Conservation (phyloP, 2,329 filamentous ascomycete species). For the Fusarium tupiense region DNA sequence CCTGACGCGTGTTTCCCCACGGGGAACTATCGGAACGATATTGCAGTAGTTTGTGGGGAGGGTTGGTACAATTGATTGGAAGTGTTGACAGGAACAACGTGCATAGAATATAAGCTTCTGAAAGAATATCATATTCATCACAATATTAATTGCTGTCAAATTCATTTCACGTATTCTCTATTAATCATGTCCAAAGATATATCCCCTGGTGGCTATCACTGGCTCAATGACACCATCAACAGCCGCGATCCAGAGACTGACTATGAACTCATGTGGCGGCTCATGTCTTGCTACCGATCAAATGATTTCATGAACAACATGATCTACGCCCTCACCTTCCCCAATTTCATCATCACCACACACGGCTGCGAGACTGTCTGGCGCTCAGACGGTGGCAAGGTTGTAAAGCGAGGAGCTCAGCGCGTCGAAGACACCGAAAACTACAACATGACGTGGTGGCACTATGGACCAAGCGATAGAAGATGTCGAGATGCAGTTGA, state of each 20-base stretch:
- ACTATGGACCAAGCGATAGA: not conserved
- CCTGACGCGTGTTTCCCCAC: not conserved
- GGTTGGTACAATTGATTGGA: too few relatives aligned
- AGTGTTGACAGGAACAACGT: not conserved
- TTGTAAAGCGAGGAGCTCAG: not conserved
- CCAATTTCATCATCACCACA: not conserved
- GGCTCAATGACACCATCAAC: not conserved
- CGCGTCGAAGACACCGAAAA: constrained; percentile 1
- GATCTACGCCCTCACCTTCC: not conserved
- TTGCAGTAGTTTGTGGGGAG: not conserved
- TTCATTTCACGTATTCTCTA: not conserved
- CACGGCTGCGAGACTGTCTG: not conserved
- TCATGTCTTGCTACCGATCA: not conserved
- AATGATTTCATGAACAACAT: constrained; percentile 2
- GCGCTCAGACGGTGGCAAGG: constrained; percentile 5
- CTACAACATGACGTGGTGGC: constrained; percentile 11
- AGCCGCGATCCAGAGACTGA: not conserved
- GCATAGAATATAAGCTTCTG: not conserved
- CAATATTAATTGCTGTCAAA: not conserved
- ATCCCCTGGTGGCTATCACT: not conserved
- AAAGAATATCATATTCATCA: not conserved
- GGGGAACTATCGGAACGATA: not conserved
- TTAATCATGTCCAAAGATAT: not conserved
- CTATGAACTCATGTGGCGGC: constrained; percentile 7
- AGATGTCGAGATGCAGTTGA: not conserved